A percentile compares a stretch with the other conserved stretches of the same genome.
Evolutionary conservation across 495 filamentous ascomycete genomes (phyloP).

Genomic region (Penicillium canariense): DNA sequence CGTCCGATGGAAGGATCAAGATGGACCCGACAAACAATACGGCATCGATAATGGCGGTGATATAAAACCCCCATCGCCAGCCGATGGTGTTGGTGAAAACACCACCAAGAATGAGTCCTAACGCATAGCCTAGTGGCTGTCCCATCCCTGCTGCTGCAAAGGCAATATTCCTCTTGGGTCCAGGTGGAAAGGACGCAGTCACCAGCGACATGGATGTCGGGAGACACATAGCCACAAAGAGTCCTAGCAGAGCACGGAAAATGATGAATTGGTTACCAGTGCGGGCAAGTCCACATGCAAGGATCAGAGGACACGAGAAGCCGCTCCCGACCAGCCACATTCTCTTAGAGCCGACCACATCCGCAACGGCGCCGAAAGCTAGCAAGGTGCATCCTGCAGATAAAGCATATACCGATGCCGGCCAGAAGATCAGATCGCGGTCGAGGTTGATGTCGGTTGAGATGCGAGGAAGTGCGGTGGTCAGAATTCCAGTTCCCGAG

Average conservation of each 20-base stretch:
- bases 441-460: too few relatives aligned
- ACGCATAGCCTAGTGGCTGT: background rate
- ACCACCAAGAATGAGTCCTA: conserved; percentile 33
- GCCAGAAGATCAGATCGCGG: too few relatives aligned
- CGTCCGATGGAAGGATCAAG: too few relatives aligned
- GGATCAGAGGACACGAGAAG: background rate
- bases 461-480: too few relatives aligned
- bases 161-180: background rate
- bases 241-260: background rate
- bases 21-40: too few relatives aligned
- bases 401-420: background rate
- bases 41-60: conserved; percentile 29
- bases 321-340: background rate
- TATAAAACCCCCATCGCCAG: conserved; percentile 47
- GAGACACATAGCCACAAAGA: background rate
- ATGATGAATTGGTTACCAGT: background rate
- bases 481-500: too few relatives aligned
- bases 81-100: conserved; percentile 42
- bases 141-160: background rate
- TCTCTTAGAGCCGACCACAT: background rate
- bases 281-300: background rate
- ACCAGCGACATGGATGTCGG: background rate
- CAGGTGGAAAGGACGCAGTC: background rate
- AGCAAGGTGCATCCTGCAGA: background rate
- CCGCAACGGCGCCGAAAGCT: background rate